Conservation (phyloP, 2,329 filamentous ascomycete genomes). For the Graphium sp. region DNA sequence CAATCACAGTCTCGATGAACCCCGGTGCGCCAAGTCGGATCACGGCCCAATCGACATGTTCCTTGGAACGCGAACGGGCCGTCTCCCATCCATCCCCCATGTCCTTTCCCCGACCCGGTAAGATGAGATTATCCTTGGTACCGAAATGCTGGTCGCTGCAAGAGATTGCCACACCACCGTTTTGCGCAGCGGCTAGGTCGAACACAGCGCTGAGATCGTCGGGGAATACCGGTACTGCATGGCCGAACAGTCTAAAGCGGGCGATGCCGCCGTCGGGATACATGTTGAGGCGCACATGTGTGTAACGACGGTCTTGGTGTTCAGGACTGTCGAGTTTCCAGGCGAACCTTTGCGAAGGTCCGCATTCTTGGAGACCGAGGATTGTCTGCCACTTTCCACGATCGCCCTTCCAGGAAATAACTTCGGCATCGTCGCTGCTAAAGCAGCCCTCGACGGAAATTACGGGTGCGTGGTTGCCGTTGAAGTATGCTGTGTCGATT, state of each 20-base stretch:
- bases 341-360: constrained; percentile 54
- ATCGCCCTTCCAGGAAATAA: constrained; percentile 41
- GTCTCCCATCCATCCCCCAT: constrained; percentile 89
- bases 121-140: constrained; percentile 62
- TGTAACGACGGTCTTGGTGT: constrained; percentile 50
- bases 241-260: constrained; percentile 60
- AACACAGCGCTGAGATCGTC: constrained; percentile 46
- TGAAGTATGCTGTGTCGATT: constrained; percentile 69
- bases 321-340: constrained; percentile 52
- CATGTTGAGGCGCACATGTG: constrained; percentile 69
- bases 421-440: constrained; percentile 43
- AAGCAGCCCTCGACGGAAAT: constrained; percentile 67
- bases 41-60: constrained; percentile 68
- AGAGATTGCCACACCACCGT: constrained; percentile 57
- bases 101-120: constrained; percentile 63
- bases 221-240: constrained; percentile 62
- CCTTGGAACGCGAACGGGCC: constrained; percentile 51
- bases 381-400: constrained; percentile 56
- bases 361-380: constrained; percentile 52
- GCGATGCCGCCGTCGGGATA: constrained; percentile 76
- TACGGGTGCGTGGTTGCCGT: constrained; percentile 65
- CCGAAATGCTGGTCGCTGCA: constrained; percentile 80
- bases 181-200: constrained; percentile 63
- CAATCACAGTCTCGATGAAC: constrained; percentile 46
- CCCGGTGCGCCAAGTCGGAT: constrained; percentile 54